Base-by-base conservation (phyloP, 164 flowering plant species). In the Berberis vulgaris region DNA sequence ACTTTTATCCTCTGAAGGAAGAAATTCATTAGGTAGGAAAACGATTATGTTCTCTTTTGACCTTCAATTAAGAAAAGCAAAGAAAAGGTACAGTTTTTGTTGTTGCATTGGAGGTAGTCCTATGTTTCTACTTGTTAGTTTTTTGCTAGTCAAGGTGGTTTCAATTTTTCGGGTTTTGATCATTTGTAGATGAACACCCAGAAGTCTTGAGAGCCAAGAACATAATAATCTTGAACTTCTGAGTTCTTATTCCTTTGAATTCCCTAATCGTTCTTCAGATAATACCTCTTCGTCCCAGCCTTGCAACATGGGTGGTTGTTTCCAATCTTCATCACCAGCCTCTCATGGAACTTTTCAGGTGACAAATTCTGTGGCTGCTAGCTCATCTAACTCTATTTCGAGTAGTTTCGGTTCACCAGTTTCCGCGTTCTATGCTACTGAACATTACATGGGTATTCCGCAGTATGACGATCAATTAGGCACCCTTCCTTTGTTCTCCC, bases 371-470 rank as follows among this genome's bases (percentile, higher is more conserved):
- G 56, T 76, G 50, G 59, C 46, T 40, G 73, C 67, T 59, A 58
- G 41, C 41, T n/a, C 60, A 57, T 57, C n/a, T 26, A 52, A 3
- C 4, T 4, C 78, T 6, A 70, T 82, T 42, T 60, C 72, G 38
- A 66, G 73, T 62, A 71, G 69, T 12, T 79, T 79, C 41, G 80
- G 78, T 40, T 76, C 84, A 6, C 82, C 80, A 12, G 61, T 77
- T 62, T 76, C 82, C 49, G 79, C 78, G 45, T 78, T 83, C 53
- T 80, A 77, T 64, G 79, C 84, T 57, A 74, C 84, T 1, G 89
- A 85, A 57, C 52, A 70, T 0, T 76, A 50, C 26, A 26, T 26
- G 26, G 26, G 0, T 26, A 26, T 26, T 26, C 26, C 26, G 26
- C 26, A 26, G 26, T 26, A 26, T 26, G 26, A 26, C 72, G 57